Evolutionary conservation across 2,329 filamentous ascomycete genomes (phyloP).

Genomic region (Xylariaceae sp.): DNA sequence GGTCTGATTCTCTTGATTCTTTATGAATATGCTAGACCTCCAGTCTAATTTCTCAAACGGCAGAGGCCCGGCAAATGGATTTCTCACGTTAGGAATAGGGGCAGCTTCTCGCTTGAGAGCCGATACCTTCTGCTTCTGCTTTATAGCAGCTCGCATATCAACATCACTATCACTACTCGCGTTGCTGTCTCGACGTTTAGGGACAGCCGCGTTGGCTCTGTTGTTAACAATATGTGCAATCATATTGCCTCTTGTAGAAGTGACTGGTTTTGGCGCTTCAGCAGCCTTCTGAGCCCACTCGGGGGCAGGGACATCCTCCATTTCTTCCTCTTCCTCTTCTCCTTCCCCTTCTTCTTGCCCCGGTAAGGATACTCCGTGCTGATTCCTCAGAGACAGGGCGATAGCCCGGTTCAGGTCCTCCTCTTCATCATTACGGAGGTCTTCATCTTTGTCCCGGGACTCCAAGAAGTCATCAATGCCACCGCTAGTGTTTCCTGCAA

Average conservation of each 20-base stretch:
- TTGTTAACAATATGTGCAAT: constrained; percentile 78
- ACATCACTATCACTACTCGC: constrained; percentile 75
- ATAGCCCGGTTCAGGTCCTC: constrained; percentile 80
- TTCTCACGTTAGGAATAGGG: constrained; percentile 56
- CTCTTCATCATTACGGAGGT: constrained; percentile 47
- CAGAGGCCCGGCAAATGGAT: constrained; percentile 75
- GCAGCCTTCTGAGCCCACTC: constrained; percentile 61
- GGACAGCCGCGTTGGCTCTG: constrained; percentile 64
- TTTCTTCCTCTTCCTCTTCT: constrained; percentile 45
- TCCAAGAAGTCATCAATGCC: constrained; percentile 28
- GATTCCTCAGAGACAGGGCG: constrained; percentile 77
- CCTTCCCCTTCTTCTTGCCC: constrained; percentile 29
- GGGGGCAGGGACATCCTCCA: constrained; percentile 56
- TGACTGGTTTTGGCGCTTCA: constrained; percentile 53
- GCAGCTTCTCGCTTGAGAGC: constrained; percentile 39
- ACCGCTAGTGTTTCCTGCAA: constrained; percentile 36
- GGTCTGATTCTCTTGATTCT: constrained; percentile 37
- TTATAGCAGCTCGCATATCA: constrained; percentile 76
- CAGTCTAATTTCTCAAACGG: constrained; percentile 87
- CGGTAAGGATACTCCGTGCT: constrained; percentile 46
- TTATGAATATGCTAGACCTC: constrained; percentile 62
- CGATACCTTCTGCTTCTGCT: constrained; percentile 55
- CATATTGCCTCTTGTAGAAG: constrained; percentile 56
- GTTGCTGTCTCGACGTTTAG: constrained; percentile 50
- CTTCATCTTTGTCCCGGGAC: constrained; percentile 23